phyloP scores from a whole-genome alignment of 805 yeast genomes.

The Saturnispora quitensis region DNA sequence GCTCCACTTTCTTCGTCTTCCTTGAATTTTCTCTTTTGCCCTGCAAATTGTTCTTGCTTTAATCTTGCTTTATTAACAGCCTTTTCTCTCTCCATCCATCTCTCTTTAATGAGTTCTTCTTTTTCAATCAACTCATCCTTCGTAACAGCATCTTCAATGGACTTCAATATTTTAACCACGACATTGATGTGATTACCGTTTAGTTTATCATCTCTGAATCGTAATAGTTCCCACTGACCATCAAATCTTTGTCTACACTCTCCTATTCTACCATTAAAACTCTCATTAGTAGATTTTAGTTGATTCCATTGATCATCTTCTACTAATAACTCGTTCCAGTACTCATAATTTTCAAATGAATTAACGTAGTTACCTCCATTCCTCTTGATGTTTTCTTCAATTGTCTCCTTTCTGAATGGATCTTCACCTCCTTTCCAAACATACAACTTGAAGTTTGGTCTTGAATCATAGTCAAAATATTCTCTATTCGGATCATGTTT shows the following conservation, averaged over 20 bases:
- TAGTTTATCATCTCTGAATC: slow-evolving; percentile 89
- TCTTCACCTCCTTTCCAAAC: slow-evolving; percentile 65
- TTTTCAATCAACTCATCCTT: slow-evolving; percentile 63
- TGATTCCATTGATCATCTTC: slow-evolving; percentile 73
- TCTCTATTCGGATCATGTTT: slow-evolving; percentile 60
- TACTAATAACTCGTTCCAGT: slow-evolving; percentile 55
- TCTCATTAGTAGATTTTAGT: slow-evolving; percentile 61
- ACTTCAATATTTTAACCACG: slow-evolving; percentile 71
- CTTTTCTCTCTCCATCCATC: slow-evolving; percentile 54
- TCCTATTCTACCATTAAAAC: slow-evolving; percentile 79
- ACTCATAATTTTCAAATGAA: slow-evolving; percentile 41
- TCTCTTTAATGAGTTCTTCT: slow-evolving; percentile 44
- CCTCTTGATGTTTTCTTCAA: slow-evolving; percentile 28
- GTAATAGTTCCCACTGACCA: slow-evolving; percentile 71
- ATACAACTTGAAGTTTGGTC: slow-evolving; percentile 58
- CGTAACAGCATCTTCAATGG: slow-evolving; percentile 79
- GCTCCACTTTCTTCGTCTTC: background rate
- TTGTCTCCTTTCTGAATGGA: slow-evolving; percentile 25
- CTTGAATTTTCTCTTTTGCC: slow-evolving; percentile 6
- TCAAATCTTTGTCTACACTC: slow-evolving; percentile 67
- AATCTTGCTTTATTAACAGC: slow-evolving; percentile 19
- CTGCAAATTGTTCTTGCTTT: slow-evolving; percentile 15
- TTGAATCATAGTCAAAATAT: slow-evolving; percentile 72
- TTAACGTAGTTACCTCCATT: slow-evolving; percentile 27
- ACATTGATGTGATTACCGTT: slow-evolving; percentile 80